Evolutionary conservation across 2,329 filamentous ascomycete genomes (phyloP).

Genomic region (Arthrobotrys pseudoclavata): DNA sequence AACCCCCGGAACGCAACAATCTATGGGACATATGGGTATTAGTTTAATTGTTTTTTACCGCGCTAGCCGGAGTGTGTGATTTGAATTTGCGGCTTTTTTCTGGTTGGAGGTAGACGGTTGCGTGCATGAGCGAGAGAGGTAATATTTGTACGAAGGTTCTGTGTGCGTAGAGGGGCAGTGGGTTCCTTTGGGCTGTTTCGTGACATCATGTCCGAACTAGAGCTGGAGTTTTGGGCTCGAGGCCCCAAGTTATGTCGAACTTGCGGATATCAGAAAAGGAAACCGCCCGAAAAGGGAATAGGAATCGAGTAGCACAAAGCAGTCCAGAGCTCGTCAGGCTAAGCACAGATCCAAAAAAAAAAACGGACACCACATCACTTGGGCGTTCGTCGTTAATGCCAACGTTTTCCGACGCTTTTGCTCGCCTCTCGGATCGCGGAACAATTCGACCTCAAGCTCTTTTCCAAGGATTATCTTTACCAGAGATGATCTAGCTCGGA

Average conservation of each 20-base stretch:
- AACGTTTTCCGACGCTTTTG: conserved; percentile 28
- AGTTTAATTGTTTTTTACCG: conserved; percentile 42
- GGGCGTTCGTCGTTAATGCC: conserved; percentile 18
- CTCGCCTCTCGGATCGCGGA: conserved; percentile 52
- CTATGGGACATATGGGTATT: conserved; percentile 11
- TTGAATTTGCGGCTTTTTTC: conserved; percentile 56
- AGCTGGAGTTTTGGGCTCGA: conserved; percentile 17
- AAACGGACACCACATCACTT: neutral
- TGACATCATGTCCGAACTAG: conserved; percentile 18
- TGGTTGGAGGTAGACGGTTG: conserved; percentile 51
- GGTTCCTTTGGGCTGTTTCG: conserved; percentile 21
- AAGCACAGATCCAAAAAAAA: neutral
- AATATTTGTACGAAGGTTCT: conserved; percentile 56
- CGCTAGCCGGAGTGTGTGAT: conserved; percentile 47
- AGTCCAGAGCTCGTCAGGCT: conserved; percentile 1
- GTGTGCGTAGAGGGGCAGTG: conserved; percentile 22
- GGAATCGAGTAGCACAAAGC: conserved; percentile 22
- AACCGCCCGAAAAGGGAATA: conserved; percentile 39
- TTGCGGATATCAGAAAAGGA: conserved; percentile 36
- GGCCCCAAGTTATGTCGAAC: neutral
- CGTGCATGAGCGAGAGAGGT: conserved; percentile 32
- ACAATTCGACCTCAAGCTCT: conserved; percentile 33
- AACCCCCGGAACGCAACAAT: conserved; percentile 26
- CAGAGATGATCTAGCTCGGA: conserved; percentile 42
- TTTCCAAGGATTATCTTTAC: conserved; percentile 43